These are phyloP conservation scores for Solanum hybrid DNA, from an alignment of 305 asterid genomes.

Conservation along the genomic window DNA sequence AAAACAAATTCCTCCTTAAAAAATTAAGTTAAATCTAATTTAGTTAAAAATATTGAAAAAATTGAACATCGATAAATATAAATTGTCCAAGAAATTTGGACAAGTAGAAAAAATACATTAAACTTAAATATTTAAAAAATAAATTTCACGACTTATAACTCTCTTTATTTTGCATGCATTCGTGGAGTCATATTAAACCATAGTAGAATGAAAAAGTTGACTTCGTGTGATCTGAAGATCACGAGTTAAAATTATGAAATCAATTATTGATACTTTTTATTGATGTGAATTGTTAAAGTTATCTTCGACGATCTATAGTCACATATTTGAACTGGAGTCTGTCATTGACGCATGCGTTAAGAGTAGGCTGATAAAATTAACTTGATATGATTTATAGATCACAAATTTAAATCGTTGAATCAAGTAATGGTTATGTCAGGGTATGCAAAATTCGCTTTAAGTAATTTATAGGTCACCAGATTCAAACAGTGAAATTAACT, in stretches of 20 bases:
- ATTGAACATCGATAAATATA: background rate
- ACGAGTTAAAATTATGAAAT: background rate
- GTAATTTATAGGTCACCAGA: no score
- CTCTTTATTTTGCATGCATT: background rate
- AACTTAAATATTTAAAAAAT: background rate
- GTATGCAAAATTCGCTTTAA: no score
- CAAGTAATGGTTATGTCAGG: no score
- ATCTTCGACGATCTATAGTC: background rate
- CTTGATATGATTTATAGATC: background rate
- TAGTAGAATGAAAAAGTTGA: background rate
- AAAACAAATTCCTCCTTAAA: background rate
- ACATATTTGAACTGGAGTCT: background rate
- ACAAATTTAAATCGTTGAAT: no score
- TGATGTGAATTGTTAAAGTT: background rate
- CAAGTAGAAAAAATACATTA: background rate
- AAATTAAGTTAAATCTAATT: background rate
- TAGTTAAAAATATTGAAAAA: background rate
- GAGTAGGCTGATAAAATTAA: background rate
- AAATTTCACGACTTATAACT: background rate
- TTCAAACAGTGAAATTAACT: background rate
- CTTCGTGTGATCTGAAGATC: background rate
- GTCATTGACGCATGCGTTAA: background rate
- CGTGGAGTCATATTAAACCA: background rate
- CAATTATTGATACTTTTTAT: background rate
- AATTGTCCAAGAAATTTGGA: background rate